Percentiles rank a stretch among this genome's conserved stretches.
phyloP scores from a whole-genome alignment of 1,284 basidiomycete species.

The Cutaneotrichosporon sp. region DNA sequence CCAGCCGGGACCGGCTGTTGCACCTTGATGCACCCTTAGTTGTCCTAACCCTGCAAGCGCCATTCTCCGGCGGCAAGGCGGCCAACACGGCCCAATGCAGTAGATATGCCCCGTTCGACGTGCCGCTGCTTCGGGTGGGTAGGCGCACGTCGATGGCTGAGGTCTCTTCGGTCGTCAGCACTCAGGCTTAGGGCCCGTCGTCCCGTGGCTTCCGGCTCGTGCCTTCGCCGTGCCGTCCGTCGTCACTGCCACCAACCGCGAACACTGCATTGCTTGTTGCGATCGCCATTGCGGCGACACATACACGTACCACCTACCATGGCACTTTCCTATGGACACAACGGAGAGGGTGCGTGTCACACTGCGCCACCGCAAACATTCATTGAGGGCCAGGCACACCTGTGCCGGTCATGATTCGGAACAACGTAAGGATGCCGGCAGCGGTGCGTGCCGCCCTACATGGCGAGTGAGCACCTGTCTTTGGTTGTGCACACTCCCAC shows the following conservation, averaged over 20 bases:
- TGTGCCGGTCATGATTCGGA: neutral
- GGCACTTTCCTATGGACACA: neutral
- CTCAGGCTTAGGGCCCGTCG: too few relatives aligned
- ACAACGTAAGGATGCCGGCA: constrained; percentile 1
- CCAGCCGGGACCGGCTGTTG: neutral
- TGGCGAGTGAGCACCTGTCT: too few relatives aligned
- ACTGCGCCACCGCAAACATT: neutral
- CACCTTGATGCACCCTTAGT: neutral
- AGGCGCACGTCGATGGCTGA: too few relatives aligned
- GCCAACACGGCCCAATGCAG: too few relatives aligned
- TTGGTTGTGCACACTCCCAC: neutral
- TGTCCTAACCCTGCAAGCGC: neutral
- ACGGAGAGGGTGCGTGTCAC: neutral
- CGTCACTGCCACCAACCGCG: too few relatives aligned
- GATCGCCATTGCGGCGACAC: neutral
- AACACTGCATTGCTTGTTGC: too few relatives aligned
- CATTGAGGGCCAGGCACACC: neutral
- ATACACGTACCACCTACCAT: neutral
- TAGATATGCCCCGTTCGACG: too few relatives aligned
- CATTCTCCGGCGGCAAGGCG: too few relatives aligned
- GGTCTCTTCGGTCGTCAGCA: too few relatives aligned
- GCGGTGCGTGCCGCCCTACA: neutral
- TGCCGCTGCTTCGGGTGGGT: too few relatives aligned
- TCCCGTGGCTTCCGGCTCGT: too few relatives aligned
- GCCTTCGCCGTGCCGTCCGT: too few relatives aligned